Evolutionary conservation across 1,139 yeast species (phyloP), one percentile per base, ranked within the genome.

Genomic region (Tardiomyces blankii): DNA sequence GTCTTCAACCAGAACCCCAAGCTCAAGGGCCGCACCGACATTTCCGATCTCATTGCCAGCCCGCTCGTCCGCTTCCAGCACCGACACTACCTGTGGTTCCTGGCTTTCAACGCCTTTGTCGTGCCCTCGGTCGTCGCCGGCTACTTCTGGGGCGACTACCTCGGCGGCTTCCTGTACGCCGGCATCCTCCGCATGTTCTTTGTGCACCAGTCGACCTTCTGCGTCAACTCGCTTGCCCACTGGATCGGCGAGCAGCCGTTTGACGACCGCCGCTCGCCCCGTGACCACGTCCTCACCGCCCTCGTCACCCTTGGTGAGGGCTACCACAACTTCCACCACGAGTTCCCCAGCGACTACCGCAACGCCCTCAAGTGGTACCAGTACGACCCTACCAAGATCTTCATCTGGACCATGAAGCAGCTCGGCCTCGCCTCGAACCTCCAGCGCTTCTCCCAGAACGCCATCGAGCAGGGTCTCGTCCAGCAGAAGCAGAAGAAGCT

Each of bases 241-340:
- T 89, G 95, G 95, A 82, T 93, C 60, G 98, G 98, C 64, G 81
- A 77, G 54, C 98, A 91, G 71, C 98, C 98, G 40, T 91, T 91
- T 61, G 98, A 91, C 65, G 98, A 91, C 70, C 82, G 89, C 66
- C 82, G 96, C 73, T 86, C 97, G 39, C 97, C 98, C 54, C 80
- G 98, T 68, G 97, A 91, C 69, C 96, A 91, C 69, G 80, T 82
- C 59, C 66, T 91, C 54, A 91, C 98, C 51, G 98, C 98, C 7
- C 69, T 91, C 51, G 95, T 87, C 50, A 91, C 98, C 12, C 84
- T 91, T 59, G 98, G 98, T 64, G 98, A 91, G 73, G 98, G 98
- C 50, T 89, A 91, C 77, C 98, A 91, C 70, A 91, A 91, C 73
- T 91, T 91, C 82, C 98, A 91, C 70, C 98, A 91, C 71, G 97